These are phyloP conservation scores for Neoarthrinium moseri DNA, from an alignment of 2,329 filamentous ascomycete genomes.

Conservation along the genomic window DNA sequence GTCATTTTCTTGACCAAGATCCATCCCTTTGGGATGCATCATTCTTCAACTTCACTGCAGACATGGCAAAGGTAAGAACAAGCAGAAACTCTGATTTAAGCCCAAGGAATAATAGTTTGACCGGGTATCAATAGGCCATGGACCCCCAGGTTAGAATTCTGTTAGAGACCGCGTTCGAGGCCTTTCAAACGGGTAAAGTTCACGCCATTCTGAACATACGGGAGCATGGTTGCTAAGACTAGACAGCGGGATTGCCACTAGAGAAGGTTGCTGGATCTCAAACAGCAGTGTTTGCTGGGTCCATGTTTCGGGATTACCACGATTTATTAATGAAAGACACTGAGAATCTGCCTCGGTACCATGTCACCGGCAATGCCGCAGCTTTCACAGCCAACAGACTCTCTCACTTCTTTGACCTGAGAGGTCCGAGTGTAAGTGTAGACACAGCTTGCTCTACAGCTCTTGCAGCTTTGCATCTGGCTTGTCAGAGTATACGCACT, in stretches of 20 bases:
- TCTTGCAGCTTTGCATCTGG: slow-evolving; percentile 5
- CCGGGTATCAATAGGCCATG: not conserved
- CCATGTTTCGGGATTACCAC: slow-evolving; percentile 3
- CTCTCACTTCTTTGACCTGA: slow-evolving; percentile 5
- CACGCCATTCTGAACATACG: not conserved
- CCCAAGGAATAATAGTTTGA: not conserved
- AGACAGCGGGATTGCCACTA: slow-evolving; percentile 3
- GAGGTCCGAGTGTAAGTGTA: slow-evolving; percentile 3
- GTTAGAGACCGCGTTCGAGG: slow-evolving; percentile 6
- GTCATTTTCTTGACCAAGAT: slow-evolving; percentile 1
- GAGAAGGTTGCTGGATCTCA: slow-evolving; percentile 6
- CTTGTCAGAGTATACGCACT: not conserved
- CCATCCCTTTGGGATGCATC: slow-evolving; percentile 7
- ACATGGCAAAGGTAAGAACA: not conserved
- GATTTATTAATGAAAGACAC: slow-evolving; percentile 7
- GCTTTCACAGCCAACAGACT: slow-evolving; percentile 6
- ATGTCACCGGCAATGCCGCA: slow-evolving; percentile 6
- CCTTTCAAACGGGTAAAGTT: slow-evolving; percentile 1
- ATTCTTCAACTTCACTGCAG: slow-evolving; percentile 9
- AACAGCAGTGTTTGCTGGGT: slow-evolving; percentile 6
- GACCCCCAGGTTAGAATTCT: slow-evolving; percentile 6
- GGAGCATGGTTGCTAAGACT: not conserved
- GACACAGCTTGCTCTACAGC: slow-evolving; percentile 9
- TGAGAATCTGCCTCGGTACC: slow-evolving; percentile 5
- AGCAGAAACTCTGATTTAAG: not conserved